Percentiles rank a stretch among this genome's conserved stretches.
These are phyloP conservation scores for Lodderomyces elongisporus DNA, from an alignment of 1,139 yeast genomes.

Conservation along the genomic window DNA sequence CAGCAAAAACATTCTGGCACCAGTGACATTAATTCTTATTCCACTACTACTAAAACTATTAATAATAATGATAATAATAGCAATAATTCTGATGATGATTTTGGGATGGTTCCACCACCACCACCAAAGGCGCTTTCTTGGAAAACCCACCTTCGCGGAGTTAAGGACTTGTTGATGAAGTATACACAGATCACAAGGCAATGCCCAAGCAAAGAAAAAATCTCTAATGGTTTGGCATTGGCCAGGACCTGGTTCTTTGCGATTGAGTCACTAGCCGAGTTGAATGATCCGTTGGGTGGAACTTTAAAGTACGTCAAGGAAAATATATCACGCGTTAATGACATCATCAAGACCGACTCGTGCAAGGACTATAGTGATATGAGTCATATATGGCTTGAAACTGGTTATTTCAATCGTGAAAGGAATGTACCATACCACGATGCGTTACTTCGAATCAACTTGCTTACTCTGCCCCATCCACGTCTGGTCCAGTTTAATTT, in stretches of 20 bases:
- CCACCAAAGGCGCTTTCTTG: conserved; percentile 18
- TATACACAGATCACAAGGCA: conserved; percentile 22
- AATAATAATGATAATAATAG: neutral
- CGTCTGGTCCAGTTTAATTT: conserved; percentile 26
- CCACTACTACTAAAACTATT: neutral
- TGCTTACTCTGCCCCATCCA: conserved; percentile 19
- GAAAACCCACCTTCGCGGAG: conserved; percentile 39
- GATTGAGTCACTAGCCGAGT: conserved; percentile 34
- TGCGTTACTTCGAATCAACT: conserved; percentile 26
- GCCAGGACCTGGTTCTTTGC: conserved; percentile 46
- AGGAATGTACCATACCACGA: conserved; percentile 31
- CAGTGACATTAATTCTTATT: too few species aligned
- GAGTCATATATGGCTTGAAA: conserved; percentile 24
- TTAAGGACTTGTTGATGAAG: conserved; percentile 33
- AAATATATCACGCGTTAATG: conserved; percentile 8
- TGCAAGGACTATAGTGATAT: conserved; percentile 16
- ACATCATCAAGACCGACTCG: conserved; percentile 11
- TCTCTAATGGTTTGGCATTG: conserved; percentile 37
- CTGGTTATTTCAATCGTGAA: conserved; percentile 28
- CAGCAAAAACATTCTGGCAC: too few species aligned
- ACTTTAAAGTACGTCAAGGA: conserved; percentile 17
- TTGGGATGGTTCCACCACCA: too few species aligned
- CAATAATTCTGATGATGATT: too few species aligned
- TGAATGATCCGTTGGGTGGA: conserved; percentile 30
- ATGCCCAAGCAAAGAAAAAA: conserved; percentile 8